Percentiles rank a stretch among this genome's conserved stretches.
Evolutionary conservation across 1,139 yeast species (phyloP).

Genomic region (Hyphopichia wangnamkhiaoensis): DNA sequence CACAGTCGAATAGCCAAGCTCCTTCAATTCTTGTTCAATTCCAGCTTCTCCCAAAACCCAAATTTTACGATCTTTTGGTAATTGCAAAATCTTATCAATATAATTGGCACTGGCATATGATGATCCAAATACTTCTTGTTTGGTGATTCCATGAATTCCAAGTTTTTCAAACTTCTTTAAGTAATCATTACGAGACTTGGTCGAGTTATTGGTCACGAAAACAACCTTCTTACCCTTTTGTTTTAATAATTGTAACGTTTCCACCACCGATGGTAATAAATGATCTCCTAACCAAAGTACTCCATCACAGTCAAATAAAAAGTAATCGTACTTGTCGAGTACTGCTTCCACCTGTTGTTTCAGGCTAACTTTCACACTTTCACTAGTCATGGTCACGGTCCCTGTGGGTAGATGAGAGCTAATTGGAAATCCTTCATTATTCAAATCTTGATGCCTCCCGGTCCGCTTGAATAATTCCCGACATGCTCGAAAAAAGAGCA

Average conservation of each 20-base stretch:
- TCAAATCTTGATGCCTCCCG: too few relatives aligned
- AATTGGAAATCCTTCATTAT: too few relatives aligned
- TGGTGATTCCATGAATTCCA: conserved; percentile 63
- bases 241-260: conserved; percentile 39
- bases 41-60: conserved; percentile 52
- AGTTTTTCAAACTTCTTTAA: conserved; percentile 71
- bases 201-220: conserved; percentile 94
- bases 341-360: conserved; percentile 21
- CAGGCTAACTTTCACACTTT: conserved; percentile 16
- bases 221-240: conserved; percentile 57
- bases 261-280: conserved; percentile 40
- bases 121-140: conserved; percentile 84
- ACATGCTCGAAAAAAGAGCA: too few relatives aligned
- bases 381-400: conserved; percentile 1
- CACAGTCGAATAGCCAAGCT: conserved; percentile 42
- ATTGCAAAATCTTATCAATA: conserved; percentile 69
- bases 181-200: conserved; percentile 81
- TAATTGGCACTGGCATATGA: conserved; percentile 91
- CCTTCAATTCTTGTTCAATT: conserved; percentile 43
- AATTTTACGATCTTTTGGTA: conserved; percentile 58
- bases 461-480: too few relatives aligned
- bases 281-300: conserved; percentile 53
- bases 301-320: conserved; percentile 50
- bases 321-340: conserved; percentile 39
- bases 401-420: too few relatives aligned